phyloP scores from a whole-genome alignment of 257 asterid genomes.

The Ehretia macrophylla region DNA sequence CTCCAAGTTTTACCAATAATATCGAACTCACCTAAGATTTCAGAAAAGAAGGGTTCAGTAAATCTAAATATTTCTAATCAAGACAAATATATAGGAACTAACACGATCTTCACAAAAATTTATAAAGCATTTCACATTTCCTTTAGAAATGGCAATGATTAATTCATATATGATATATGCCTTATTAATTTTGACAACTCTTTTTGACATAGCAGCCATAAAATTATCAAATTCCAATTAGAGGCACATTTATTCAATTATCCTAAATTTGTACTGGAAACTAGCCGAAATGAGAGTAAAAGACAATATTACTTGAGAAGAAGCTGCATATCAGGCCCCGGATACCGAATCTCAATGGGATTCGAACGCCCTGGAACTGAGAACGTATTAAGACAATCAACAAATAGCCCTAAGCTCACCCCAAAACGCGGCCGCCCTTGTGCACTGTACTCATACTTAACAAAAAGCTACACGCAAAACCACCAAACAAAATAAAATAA shows the following conservation, averaged over 20 bases:
- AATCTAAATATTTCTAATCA: too few species aligned
- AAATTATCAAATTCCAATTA: background rate
- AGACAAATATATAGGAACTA: too few species aligned
- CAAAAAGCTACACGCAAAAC: constrained; percentile 48
- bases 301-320: constrained; percentile 44
- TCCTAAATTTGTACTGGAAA: background rate
- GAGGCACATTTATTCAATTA: background rate
- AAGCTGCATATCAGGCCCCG: constrained; percentile 98
- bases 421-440: constrained; percentile 92
- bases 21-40: too few species aligned
- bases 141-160: too few species aligned
- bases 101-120: too few species aligned
- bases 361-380: constrained; percentile 68
- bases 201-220: too few species aligned
- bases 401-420: constrained; percentile 80
- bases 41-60: too few species aligned
- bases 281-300: background rate
- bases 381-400: constrained; percentile 81
- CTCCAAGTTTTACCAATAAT: too few species aligned
- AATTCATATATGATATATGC: too few species aligned
- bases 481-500: background rate
- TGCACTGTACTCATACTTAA: constrained; percentile 65
- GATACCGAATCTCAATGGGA: constrained; percentile 72
- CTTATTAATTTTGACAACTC: too few species aligned
- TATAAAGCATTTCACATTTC: too few species aligned